Evolutionary conservation across 139 green algal species (phyloP).

Genomic region (Volvox reticuliferus): DNA sequence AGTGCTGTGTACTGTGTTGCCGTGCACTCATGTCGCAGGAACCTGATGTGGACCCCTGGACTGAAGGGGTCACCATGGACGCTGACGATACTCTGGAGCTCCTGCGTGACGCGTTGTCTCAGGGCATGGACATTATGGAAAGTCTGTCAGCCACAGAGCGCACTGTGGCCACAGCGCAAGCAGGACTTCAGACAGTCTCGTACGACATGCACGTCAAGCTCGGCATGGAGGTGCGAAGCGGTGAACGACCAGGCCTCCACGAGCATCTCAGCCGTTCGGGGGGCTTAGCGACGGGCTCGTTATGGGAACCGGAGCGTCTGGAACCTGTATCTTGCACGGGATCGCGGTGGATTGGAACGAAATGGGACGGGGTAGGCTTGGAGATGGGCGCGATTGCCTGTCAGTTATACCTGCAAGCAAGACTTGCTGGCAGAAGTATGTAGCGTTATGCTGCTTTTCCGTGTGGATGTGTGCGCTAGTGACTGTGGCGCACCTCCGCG

Average conservation of each 20-base stretch:
- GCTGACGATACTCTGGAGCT: conserved; percentile 19
- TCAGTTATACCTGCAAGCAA: too few relatives aligned
- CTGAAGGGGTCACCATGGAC: neutral
- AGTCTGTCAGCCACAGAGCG: neutral
- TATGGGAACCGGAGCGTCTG: too few relatives aligned
- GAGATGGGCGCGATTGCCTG: too few relatives aligned
- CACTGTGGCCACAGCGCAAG: neutral
- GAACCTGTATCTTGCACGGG: too few relatives aligned
- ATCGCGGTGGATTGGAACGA: too few relatives aligned
- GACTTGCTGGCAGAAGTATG: too few relatives aligned
- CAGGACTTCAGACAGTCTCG: conserved; percentile 10
- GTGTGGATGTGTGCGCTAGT: too few relatives aligned
- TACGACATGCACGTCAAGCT: conserved; percentile 37
- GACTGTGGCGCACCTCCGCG: too few relatives aligned
- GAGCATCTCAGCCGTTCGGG: neutral
- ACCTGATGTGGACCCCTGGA: neutral
- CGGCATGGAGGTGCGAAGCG: conserved; percentile 37
- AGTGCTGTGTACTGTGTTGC: neutral
- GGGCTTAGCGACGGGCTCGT: neutral
- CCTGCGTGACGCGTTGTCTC: neutral
- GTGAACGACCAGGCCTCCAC: too few relatives aligned
- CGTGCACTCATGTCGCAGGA: neutral
- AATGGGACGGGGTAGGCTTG: too few relatives aligned
- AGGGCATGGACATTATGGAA: neutral
- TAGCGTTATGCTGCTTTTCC: too few relatives aligned